Conservation (phyloP, 2,329 filamentous ascomycete genomes). For the Diaporthe ampelina region DNA sequence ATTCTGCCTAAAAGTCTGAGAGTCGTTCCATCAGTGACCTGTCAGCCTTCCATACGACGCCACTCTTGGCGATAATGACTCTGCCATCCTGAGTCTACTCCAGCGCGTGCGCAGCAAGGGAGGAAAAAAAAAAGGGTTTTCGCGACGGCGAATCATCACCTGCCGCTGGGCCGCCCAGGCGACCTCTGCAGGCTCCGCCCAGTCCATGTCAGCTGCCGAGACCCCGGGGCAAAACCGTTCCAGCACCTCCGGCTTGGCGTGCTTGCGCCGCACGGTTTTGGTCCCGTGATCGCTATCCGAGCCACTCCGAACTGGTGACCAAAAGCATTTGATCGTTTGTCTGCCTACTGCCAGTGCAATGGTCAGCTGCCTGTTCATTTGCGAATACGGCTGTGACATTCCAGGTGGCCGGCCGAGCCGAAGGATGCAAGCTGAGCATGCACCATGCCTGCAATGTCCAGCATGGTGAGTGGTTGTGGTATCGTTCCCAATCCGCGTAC, state of each 20-base stretch:
- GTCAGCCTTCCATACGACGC: slow-evolving; percentile 13
- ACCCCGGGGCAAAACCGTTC: slow-evolving; percentile 8
- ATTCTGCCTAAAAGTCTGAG: background rate
- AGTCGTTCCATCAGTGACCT: background rate
- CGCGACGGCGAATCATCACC: slow-evolving; percentile 22
- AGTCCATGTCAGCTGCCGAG: slow-evolving; percentile 31
- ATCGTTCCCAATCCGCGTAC: no score
- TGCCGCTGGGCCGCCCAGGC: background rate
- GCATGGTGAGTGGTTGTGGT: no score
- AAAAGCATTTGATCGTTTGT: background rate
- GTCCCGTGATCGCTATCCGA: slow-evolving; percentile 7
- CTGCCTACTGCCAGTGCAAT: background rate
- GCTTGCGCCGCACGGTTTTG: background rate
- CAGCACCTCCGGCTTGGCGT: slow-evolving; percentile 34
- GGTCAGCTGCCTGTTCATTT: background rate
- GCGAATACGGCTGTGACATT: background rate
- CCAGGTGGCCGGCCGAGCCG: background rate
- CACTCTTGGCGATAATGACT: slow-evolving; percentile 36
- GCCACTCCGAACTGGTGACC: slow-evolving; percentile 28
- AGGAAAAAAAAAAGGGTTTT: background rate
- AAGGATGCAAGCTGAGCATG: background rate
- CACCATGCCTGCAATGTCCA: no score
- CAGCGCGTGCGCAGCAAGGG: background rate
- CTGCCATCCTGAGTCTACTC: background rate
- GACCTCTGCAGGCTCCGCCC: slow-evolving; percentile 31